phyloP scores from a whole-genome alignment of 208 protist species.

The Acanthamoeba royreba region DNA sequence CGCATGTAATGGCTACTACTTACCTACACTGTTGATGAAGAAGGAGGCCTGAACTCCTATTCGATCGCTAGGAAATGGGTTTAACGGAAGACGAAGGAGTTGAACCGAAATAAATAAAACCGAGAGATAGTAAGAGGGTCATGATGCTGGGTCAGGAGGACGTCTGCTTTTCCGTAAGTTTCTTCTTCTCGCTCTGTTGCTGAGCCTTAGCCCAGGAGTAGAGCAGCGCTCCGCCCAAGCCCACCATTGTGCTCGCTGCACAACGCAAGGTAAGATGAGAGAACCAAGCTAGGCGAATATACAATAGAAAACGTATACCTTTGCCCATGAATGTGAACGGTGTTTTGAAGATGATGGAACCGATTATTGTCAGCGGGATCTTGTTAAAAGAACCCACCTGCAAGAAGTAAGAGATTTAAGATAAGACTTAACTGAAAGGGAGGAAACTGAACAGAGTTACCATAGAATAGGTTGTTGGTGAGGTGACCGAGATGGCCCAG shows the following conservation, averaged over 20 bases:
- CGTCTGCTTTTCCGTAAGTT: neutral
- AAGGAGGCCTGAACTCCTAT: no score
- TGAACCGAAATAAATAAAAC: no score
- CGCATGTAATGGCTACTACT: no score
- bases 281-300: no score
- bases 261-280: no score
- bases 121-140: no score
- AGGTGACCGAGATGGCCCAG: neutral
- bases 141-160: neutral
- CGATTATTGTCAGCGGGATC: neutral
- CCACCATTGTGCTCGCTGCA: neutral
- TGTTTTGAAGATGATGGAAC: neutral
- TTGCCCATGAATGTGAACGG: neutral
- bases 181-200: neutral
- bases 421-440: no score
- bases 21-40: no score
- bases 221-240: neutral
- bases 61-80: no score
- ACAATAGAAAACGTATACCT: neutral
- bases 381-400: slow-evolving; percentile 32
- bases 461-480: neutral
- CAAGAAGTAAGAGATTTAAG: no score
- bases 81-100: no score
- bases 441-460: no score
- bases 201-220: slow-evolving; percentile 10